Percentiles rank a stretch among this genome's conserved stretches.
Evolutionary conservation across 352 stramenopile species (phyloP).

Genomic region (Phytophthora ohioensis): DNA sequence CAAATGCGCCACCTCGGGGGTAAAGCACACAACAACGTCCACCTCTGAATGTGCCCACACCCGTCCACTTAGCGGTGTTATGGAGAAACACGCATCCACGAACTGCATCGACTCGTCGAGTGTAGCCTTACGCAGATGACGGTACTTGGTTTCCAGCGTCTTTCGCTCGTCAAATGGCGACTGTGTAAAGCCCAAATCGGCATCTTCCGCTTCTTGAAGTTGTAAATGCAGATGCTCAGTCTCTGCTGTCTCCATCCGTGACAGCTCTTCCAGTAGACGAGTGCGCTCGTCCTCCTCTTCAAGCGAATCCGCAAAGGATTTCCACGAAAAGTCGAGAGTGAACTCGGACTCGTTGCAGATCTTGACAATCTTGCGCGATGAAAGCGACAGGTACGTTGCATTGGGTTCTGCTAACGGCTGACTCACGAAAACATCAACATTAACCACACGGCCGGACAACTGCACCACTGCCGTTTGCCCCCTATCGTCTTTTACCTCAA

Average conservation of each 20-base stretch:
- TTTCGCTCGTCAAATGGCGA: conserved; percentile 72
- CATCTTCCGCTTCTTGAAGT: conserved; percentile 31
- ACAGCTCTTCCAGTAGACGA: conserved; percentile 85
- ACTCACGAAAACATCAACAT: conserved; percentile 93
- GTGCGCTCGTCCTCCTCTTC: conserved; percentile 88
- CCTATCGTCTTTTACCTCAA: conserved; percentile 88
- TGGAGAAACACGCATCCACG: conserved; percentile 92
- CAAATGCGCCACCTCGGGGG: conserved; percentile 75
- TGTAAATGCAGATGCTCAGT: conserved; percentile 73
- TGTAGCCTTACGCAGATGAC: conserved; percentile 88
- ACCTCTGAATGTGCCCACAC: conserved; percentile 94
- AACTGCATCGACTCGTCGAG: conserved; percentile 95
- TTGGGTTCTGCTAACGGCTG: conserved; percentile 84
- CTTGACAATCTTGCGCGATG: conserved; percentile 89
- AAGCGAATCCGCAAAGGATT: conserved; percentile 79
- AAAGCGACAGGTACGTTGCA: conserved; percentile 93
- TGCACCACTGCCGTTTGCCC: conserved; percentile 77
- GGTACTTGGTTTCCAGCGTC: conserved; percentile 92
- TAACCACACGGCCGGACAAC: conserved; percentile 77
- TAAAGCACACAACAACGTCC: conserved; percentile 93
- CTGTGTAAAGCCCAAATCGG: conserved; percentile 31
- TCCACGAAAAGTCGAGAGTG: conserved; percentile 93
- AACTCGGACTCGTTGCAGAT: conserved; percentile 95
- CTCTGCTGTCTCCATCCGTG: conserved; percentile 79
- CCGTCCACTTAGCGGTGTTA: conserved; percentile 89